Conservation (phyloP, 2,329 filamentous ascomycete genomes). For the Alternaria sp. region DNA sequence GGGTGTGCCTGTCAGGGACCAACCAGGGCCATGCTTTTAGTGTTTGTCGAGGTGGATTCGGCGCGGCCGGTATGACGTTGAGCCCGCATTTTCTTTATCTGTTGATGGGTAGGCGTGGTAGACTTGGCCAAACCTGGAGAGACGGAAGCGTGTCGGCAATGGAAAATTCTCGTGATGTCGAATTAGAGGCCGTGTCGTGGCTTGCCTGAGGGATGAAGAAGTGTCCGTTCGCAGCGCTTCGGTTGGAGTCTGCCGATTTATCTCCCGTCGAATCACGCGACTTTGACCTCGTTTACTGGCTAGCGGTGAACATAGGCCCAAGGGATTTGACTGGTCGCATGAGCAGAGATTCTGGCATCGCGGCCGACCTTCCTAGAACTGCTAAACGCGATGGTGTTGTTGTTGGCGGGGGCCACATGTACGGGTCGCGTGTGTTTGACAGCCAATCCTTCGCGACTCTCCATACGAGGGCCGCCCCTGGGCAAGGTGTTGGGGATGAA, state of each 20-base stretch:
- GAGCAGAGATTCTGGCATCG: constrained; percentile 12
- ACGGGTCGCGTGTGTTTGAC: neutral
- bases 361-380: constrained; percentile 11
- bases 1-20: constrained; percentile 13
- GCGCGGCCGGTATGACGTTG: constrained; percentile 8
- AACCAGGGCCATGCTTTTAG: constrained; percentile 2
- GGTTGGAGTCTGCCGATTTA: constrained; percentile 12
- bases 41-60: neutral
- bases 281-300: constrained; percentile 5
- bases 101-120: neutral
- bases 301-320: constrained; percentile 1
- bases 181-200: constrained; percentile 1
- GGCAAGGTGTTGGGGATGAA: constrained; percentile 1
- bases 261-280: constrained; percentile 10
- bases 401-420: neutral
- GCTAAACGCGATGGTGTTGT: constrained; percentile 4
- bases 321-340: constrained; percentile 8
- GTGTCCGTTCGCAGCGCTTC: constrained; percentile 3
- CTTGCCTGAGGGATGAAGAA: neutral
- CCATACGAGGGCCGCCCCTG: neutral
- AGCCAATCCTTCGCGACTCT: constrained; percentile 2
- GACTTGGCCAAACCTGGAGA: constrained; percentile 1
- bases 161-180: constrained; percentile 4
- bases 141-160: neutral
- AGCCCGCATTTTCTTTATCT: constrained; percentile 10